Conservation (phyloP, 2,329 filamentous ascomycete species). For the Penicillium glabrum region DNA sequence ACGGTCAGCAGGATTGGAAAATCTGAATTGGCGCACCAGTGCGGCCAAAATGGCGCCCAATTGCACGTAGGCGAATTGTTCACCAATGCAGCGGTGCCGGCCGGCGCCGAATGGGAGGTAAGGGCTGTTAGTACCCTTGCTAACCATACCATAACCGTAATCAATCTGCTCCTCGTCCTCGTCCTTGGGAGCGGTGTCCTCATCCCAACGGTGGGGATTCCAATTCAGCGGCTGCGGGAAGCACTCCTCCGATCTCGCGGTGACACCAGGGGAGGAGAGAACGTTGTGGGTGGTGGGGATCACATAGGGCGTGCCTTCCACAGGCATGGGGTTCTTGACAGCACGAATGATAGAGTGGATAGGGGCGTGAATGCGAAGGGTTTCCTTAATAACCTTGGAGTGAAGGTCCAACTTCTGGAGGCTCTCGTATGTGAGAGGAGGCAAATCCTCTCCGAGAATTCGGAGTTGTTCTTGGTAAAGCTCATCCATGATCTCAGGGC, state of each 20-base stretch:
- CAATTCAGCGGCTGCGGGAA: constrained; percentile 82
- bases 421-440: constrained; percentile 72
- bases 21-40: constrained; percentile 75
- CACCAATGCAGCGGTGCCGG: constrained; percentile 90
- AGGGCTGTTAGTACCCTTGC: constrained; percentile 83
- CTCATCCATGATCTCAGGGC: constrained; percentile 78
- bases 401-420: constrained; percentile 78
- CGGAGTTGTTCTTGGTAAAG: constrained; percentile 79
- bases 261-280: constrained; percentile 81
- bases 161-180: constrained; percentile 75
- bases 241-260: constrained; percentile 67
- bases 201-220: constrained; percentile 91
- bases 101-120: constrained; percentile 95
- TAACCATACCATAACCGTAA: constrained; percentile 90
- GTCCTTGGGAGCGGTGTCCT: constrained; percentile 50
- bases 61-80: constrained; percentile 94
- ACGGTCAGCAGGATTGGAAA: constrained; percentile 57
- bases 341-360: constrained; percentile 95
- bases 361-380: constrained; percentile 83
- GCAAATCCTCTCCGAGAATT: constrained; percentile 71
- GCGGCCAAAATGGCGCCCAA: constrained; percentile 80
- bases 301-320: constrained; percentile 78
- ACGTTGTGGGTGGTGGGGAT: constrained; percentile 79
- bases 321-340: constrained; percentile 82
- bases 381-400: constrained; percentile 85